Base-by-base conservation (phyloP, 768 basidiomycete species). In the Lactifluus volemus region DNA sequence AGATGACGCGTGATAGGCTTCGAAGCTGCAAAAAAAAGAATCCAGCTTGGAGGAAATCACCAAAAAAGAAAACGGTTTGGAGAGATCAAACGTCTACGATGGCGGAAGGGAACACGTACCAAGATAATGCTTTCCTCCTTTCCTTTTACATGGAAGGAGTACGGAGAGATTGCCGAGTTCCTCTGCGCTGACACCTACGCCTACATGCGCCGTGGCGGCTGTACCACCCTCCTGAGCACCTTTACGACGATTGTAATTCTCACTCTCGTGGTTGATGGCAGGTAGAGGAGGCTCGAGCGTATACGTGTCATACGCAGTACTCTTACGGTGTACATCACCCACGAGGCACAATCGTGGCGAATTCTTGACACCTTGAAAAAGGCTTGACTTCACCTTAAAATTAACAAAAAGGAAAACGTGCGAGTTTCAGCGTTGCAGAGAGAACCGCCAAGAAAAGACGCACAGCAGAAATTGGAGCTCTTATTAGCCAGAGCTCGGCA, bases 401-500 rank as follows among this genome's bases (percentile, higher is more conserved):
- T 25, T 1, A 25, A 25, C 25, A 4, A 32, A 8, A 21, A 41
- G 30, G 19, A 17, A 17, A 29, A 25, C 2, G 25, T 25, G 25
- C 2, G 25, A 42, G 44, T 25, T 25, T 25, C 25, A 12, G 39
- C 12, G 21, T 25, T 11, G 25, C 5, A 39, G 12, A 12, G 38
- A 2, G 25, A n/a, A 11, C 30, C 7, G 25, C 29, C 25, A 8
- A 10, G 11, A 44, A 25, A 10, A 19, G 12, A 53, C 65, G 63
- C 39, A 66, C 65, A 0, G 34, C 17, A 8, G 15, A n/a, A n/a
- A n/a, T 42, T n/a, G 63, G 65, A 9, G 49, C 63, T 3, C 65
- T 63, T 10, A 66, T 49, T 8, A 66, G 53, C 65, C 65, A 66
- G n/a, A 66, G 63, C 60, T 66, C 65, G 0, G 57, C 63, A 19